Conservation (phyloP, 257 asterid genomes). For the Nicotiana otophora region DNA sequence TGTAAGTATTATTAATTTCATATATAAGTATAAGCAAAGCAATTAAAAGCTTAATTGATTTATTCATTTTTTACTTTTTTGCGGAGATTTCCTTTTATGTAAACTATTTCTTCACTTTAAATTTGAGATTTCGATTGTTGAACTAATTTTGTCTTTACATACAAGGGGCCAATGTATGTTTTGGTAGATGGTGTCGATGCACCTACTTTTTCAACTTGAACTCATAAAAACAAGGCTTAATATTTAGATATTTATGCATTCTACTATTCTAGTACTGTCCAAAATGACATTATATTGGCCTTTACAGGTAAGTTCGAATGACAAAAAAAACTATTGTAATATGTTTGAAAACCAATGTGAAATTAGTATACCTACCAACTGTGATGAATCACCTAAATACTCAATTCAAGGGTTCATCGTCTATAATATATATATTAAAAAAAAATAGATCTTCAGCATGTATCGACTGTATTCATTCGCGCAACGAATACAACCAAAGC, state of each 20-base stretch:
- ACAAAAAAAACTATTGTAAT: no score
- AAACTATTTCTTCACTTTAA: neutral
- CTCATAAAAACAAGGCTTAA: neutral
- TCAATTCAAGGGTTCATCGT: neutral
- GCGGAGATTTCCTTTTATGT: no score
- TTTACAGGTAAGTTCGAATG: no score
- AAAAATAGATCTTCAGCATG: no score
- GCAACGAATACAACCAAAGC: no score
- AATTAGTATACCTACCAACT: neutral
- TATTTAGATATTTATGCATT: neutral
- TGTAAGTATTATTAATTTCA: no score
- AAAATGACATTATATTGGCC: neutral
- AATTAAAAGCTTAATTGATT: no score
- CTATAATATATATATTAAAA: no score
- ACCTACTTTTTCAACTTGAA: neutral
- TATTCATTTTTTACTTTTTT: neutral
- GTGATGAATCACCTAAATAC: neutral
- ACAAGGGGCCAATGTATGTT: neutral
- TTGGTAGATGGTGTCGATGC: neutral
- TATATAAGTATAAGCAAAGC: no score
- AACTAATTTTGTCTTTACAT: neutral
- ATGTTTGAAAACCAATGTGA: neutral
- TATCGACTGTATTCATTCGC: no score
- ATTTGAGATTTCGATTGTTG: neutral
- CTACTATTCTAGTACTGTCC: neutral